phyloP scores from a whole-genome alignment of 129 eudicot species.

The Arctium lappa region DNA sequence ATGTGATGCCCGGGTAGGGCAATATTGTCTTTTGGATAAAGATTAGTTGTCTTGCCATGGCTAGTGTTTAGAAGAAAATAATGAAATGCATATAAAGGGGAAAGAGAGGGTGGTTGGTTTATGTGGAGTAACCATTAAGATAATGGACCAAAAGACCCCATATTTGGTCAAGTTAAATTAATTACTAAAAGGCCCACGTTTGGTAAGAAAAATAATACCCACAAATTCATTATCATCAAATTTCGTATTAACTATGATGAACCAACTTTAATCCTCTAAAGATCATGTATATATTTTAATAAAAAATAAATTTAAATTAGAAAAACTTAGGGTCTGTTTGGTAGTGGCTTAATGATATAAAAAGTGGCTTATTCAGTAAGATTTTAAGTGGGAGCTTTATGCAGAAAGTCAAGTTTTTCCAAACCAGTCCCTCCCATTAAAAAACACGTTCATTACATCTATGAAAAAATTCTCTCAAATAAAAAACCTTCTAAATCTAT shows the following conservation, averaged over 20 bases:
- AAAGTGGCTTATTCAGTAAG: too few species aligned
- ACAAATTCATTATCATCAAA: neutral
- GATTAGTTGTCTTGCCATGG: conserved; percentile 29
- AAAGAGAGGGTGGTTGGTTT: conserved; percentile 23
- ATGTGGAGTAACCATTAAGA: conserved; percentile 25
- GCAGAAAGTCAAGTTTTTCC: too few species aligned
- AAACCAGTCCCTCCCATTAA: too few species aligned
- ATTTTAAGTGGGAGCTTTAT: too few species aligned
- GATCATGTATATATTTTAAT: neutral
- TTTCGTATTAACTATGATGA: neutral
- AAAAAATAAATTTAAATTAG: neutral
- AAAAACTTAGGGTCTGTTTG: too few species aligned
- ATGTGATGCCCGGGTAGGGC: conserved; percentile 22
- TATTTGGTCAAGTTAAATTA: conserved; percentile 2
- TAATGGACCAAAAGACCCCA: conserved; percentile 29
- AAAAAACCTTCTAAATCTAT: too few species aligned
- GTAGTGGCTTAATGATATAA: too few species aligned
- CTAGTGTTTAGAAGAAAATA: conserved; percentile 5
- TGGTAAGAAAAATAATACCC: neutral
- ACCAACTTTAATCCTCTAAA: neutral
- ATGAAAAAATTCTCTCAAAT: too few species aligned
- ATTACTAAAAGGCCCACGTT: conserved; percentile 4
- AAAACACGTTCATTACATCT: too few species aligned
- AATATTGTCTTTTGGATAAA: conserved; percentile 19
- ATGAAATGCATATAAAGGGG: conserved; percentile 9